Conservation (phyloP, 106 monocot species). For the Alisma plantagoaquatica region DNA sequence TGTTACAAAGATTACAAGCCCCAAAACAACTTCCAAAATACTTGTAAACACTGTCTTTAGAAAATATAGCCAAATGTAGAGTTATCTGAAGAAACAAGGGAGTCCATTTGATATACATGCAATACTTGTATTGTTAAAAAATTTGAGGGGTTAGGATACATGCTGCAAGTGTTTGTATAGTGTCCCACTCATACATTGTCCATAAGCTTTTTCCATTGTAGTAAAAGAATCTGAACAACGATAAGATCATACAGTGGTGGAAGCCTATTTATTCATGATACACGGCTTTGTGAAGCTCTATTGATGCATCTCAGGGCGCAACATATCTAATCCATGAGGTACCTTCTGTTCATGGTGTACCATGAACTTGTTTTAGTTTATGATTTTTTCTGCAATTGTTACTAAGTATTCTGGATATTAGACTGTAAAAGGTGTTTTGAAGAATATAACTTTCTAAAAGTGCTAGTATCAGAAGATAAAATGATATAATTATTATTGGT, state of each 20-base stretch:
- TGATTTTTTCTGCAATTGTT: too few species aligned
- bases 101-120: constrained; percentile 33
- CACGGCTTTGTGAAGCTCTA: constrained; percentile 78
- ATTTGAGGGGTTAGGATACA: constrained; percentile 41
- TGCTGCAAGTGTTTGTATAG: constrained; percentile 65
- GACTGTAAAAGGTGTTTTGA: too few species aligned
- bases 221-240: constrained; percentile 40
- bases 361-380: too few species aligned
- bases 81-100: constrained; percentile 47
- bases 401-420: too few species aligned
- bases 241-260: constrained; percentile 76
- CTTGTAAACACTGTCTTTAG: constrained; percentile 37
- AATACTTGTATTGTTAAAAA: constrained; percentile 29
- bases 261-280: constrained; percentile 97
- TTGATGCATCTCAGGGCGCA: constrained; percentile 71
- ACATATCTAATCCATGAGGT: constrained; percentile 98
- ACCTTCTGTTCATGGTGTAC: too few species aligned
- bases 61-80: constrained; percentile 62
- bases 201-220: constrained; percentile 86
- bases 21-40: background rate
- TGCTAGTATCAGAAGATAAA: too few species aligned
- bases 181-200: constrained; percentile 94
- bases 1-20: background rate
- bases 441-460: too few species aligned
- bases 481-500: too few species aligned